phyloP scores from a whole-genome alignment of 2,329 filamentous ascomycete species.

The Arthrinium puccinioides region DNA sequence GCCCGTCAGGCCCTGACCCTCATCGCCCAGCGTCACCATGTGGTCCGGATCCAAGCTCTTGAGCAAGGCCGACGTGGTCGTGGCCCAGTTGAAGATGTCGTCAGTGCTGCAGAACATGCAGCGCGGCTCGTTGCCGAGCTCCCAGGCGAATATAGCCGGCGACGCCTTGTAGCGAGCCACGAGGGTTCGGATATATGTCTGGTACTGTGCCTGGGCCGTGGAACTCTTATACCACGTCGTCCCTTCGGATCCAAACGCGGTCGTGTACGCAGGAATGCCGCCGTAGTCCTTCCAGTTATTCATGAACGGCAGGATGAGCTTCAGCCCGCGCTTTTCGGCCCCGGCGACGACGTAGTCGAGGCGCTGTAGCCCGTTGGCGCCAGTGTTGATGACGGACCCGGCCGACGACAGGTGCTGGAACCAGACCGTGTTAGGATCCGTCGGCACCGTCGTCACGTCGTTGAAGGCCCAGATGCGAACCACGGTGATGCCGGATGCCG shows the following conservation, averaged over 20 bases:
- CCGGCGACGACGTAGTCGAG: conserved; percentile 57
- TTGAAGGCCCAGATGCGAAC: conserved; percentile 59
- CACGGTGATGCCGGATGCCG: conserved; percentile 45
- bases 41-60: conserved; percentile 55
- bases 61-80: conserved; percentile 50
- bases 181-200: conserved; percentile 38
- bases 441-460: conserved; percentile 39
- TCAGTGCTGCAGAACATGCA: conserved; percentile 48
- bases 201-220: conserved; percentile 47
- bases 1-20: conserved; percentile 37
- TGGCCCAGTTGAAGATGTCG: conserved; percentile 52
- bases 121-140: conserved; percentile 48
- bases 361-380: conserved; percentile 52
- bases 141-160: conserved; percentile 44
- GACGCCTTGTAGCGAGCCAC: conserved; percentile 40
- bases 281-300: conserved; percentile 66
- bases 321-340: conserved; percentile 51
- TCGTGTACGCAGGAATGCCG: conserved; percentile 54
- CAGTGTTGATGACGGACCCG: conserved; percentile 55
- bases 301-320: conserved; percentile 58
- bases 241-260: conserved; percentile 46
- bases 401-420: conserved; percentile 45
- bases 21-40: conserved; percentile 58
- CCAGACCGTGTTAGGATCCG: conserved; percentile 30
- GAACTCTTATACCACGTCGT: conserved; percentile 49